Base-by-base conservation (phyloP, 176 grass and related monocot genomes). In the Cenchrus purpureus region DNA sequence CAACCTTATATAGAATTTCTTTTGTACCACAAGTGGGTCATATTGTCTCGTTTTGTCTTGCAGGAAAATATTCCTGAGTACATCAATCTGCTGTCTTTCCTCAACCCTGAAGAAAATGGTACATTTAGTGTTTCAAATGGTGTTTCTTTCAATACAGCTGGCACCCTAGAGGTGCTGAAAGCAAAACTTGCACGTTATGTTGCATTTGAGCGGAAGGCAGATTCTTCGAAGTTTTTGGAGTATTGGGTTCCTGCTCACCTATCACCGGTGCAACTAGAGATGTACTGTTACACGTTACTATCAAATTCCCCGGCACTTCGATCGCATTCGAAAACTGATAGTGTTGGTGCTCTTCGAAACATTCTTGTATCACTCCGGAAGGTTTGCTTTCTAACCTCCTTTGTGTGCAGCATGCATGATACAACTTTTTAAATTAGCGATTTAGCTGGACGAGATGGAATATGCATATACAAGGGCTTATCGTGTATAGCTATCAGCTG, bases 201-300 rank as follows among this genome's bases (percentile, higher is more conserved):
- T 82, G 91, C 89, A 57, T 91, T 87, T 88, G 93, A 94, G 61
- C 83, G 81, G 52, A 95, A 92, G 88, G 44, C 77, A 42, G 93
- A 95, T 29, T 87, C 93, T 65, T 92, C 86, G 77, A 98, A 94
- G 75, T 79, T 98, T 85, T 54, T 78, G 53, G 96, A 98, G 78
- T 94, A 98, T 51, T 98, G 96, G 93, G 89, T 98, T 78, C 96
- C 96, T 86, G 86, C 69, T 85, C 43, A n/a, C 44, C 86, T 98
- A 88, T 94, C 93, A 48, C 75, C 63, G 45, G 93, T 98, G 81
- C 96, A 98, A 82, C 65, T 98, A 69, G 93, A 98, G 85, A 74
- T 94, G 59, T 98, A 98, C 74, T 92, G 93, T 87, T 77, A 69
- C 67, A 94, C 81, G n/a, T 64, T 98, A 87, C 61, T 95, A 44